phyloP scores from a whole-genome alignment of 2,329 filamentous ascomycete species.

The Lecanosticta acicola region DNA sequence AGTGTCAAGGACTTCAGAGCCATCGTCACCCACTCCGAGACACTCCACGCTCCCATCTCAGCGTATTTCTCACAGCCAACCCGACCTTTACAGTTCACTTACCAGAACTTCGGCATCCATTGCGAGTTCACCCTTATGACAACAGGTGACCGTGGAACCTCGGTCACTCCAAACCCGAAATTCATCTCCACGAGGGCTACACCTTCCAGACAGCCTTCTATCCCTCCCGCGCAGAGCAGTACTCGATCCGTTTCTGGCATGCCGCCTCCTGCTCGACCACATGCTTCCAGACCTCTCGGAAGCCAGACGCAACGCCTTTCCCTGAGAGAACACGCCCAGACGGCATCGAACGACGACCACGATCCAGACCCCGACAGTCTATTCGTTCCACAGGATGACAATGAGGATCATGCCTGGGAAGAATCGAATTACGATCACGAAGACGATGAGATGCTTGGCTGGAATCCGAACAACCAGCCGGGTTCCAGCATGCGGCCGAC shows the following conservation, averaged over 20 bases:
- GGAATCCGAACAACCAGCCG: slow-evolving; percentile 64
- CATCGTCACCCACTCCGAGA: slow-evolving; percentile 69
- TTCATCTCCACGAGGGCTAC: slow-evolving; percentile 32
- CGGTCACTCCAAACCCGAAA: slow-evolving; percentile 34
- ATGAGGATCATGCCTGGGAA: slow-evolving; percentile 68
- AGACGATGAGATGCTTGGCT: slow-evolving; percentile 63
- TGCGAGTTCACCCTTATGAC: slow-evolving; percentile 82
- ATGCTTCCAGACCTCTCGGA: slow-evolving; percentile 29
- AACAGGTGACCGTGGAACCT: slow-evolving; percentile 55
- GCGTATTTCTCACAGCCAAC: slow-evolving; percentile 67
- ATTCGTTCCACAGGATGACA: slow-evolving; percentile 54
- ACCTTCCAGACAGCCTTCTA: slow-evolving; percentile 23
- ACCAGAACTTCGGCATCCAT: slow-evolving; percentile 60
- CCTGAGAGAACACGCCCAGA: slow-evolving; percentile 19
- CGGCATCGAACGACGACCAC: slow-evolving; percentile 37
- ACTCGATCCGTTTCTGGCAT: slow-evolving; percentile 31
- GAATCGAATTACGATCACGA: slow-evolving; percentile 61
- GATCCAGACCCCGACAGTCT: slow-evolving; percentile 61
- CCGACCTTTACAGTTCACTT: slow-evolving; percentile 66
- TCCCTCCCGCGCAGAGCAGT: slow-evolving; percentile 12
- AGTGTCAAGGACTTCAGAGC: slow-evolving; percentile 79
- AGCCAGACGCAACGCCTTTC: slow-evolving; percentile 26
- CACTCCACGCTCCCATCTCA: slow-evolving; percentile 59
- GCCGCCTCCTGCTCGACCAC: slow-evolving; percentile 37
- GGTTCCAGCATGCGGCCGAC: slow-evolving; percentile 40